These are phyloP conservation scores for Dalbergia cultrata DNA, from an alignment of 306 rosid species.

Conservation along the genomic window DNA sequence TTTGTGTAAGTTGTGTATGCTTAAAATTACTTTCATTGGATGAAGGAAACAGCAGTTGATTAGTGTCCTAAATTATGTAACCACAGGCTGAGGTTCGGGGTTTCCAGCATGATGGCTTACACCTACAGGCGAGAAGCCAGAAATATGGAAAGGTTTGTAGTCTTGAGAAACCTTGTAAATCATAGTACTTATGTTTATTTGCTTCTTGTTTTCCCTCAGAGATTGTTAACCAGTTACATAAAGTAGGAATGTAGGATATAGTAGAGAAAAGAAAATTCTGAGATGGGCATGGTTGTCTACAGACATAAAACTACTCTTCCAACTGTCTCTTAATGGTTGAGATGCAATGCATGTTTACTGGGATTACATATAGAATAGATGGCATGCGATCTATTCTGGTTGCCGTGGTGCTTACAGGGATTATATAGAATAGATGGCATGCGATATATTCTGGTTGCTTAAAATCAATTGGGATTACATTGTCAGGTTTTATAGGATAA, in stretches of 20 bases:
- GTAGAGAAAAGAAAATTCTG: neutral
- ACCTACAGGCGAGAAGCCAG: constrained; percentile 97
- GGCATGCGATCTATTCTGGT: constrained; percentile 19
- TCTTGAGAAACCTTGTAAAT: constrained; percentile 33
- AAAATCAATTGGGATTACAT: constrained; percentile 2
- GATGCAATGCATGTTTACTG: neutral
- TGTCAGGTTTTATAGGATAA: constrained; percentile 21
- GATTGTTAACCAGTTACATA: neutral
- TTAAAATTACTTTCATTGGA: neutral
- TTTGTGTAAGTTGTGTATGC: constrained; percentile 67
- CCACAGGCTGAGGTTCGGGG: constrained; percentile 93
- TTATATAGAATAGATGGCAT: neutral
- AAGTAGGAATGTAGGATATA: constrained; percentile 9
- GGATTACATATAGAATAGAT: neutral
- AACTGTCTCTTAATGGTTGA: constrained; percentile 18
- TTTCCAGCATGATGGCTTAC: constrained; percentile 85
- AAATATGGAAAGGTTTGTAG: constrained; percentile 87
- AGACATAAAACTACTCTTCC: constrained; percentile 20
- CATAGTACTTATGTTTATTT: neutral
- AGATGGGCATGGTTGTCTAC: constrained; percentile 15
- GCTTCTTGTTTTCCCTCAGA: constrained; percentile 11
- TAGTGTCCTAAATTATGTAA: constrained; percentile 14
- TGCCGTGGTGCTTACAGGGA: constrained; percentile 1
- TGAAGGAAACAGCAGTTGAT: constrained; percentile 21
- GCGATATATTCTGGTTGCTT: constrained; percentile 29